Evolutionary conservation across 2,329 filamentous ascomycete species (phyloP), one percentile per base, ranked within the genome.

Genomic region (Tolypocladium amazonense): DNA sequence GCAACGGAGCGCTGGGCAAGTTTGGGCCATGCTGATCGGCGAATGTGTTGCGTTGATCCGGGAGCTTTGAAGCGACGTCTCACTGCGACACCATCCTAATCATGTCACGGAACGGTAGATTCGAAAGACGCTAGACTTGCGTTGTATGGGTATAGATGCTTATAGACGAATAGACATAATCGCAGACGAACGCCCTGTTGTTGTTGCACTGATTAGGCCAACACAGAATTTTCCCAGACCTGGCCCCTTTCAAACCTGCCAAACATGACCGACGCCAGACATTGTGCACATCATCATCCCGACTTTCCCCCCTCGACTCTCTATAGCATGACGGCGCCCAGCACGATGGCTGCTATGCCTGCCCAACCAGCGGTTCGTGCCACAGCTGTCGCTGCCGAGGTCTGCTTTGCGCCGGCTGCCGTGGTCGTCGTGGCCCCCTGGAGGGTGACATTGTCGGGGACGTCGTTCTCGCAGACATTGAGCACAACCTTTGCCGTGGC

Each of bases 1-100:
- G 77, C 60, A 68, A 79, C 20, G 81, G 81, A 1, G 79, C 80
- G 1, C 66, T 85, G 62, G 81, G 78, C 8, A 73, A 68, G 35
- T 84, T 82, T 58, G 73, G 75, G 4, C 69, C 77, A 18, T 77
- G 75, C 61, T 77, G 65, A 61, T 50, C 2, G 47, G 41, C 27
- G 20, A 25, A 25, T 58, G 33, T 3, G 14, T 11, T 50, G 23
- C 23, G 27, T 12, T 15, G 23, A 23, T 23, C 43, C n/a, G 4
- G 23, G 43, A 23, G n/a, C 11, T 1, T 25, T 25, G 47, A 52
- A 30, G 47, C 47, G 47, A 7, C 47, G 25, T 14, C 45, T 33
- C 15, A 20, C 6, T n/a, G 27, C 15, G 18, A 35, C 9, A n/a
- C 12, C 14, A 25, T 30, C 14, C 15, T 33, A 5, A 35, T 37